Evolutionary conservation across 139 green algal species (phyloP), one percentile per base, ranked within the genome.

Genomic region (Dunaliella primolecta): DNA sequence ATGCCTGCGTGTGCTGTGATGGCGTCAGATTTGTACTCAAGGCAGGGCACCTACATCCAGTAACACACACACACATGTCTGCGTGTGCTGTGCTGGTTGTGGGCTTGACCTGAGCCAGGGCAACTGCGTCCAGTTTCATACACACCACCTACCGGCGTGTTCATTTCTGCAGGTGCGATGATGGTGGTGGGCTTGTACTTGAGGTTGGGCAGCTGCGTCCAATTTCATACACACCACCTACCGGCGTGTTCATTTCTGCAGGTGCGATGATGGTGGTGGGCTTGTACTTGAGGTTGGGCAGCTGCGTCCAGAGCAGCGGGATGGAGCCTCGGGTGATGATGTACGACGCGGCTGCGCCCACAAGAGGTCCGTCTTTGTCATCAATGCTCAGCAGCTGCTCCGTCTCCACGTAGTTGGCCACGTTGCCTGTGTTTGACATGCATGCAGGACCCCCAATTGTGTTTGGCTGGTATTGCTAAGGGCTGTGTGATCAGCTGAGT

Each of bases 211-310:
- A 94, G 84, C 80, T 95, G 92, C n/a, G n/a, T 64, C 46, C 46
- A 64, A 64, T 64, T 7, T 25, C 46, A 64, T 15, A 64, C 7
- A 64, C 7, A 24, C 37, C 93, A 93, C 2, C 86, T 85, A 81
- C 83, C 35, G 75, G 83, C 75, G 64, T 34, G 83, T 37, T 75
- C 74, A 34, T 77, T 24, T 83, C 86, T 57, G 37, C 87, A 0
- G 82, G 87, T 1, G 89, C 91, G 32, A 96, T 89, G 57, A 87
- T 80, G 1, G 95, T 97, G 80, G 92, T 87, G n/a, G 96, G 96
- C 88, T 98, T 98, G 92, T 97, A 98, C 91, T 97, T 97, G 37
- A 98, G 92, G 91, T 96, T 96, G 83, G 96, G 96, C 36, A 96
- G 87, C 86, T 97, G 91, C 15, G 89, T 93, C 95, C 95, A 98